Conservation (phyloP, 1,284 basidiomycete species). For the Sparassis latifolia region DNA sequence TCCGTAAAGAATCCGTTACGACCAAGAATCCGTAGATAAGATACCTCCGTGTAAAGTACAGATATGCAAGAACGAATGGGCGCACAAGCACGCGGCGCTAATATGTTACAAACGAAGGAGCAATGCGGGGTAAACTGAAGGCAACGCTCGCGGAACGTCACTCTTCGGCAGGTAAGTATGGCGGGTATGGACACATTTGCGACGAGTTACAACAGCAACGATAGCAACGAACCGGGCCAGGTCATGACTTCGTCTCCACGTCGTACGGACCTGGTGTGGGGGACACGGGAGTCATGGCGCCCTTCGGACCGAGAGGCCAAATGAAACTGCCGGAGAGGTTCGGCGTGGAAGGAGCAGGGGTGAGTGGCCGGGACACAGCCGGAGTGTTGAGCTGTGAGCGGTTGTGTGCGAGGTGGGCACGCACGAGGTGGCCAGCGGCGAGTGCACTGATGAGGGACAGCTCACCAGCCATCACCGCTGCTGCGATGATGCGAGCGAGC, state of each 20-base stretch:
- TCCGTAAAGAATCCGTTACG: too few relatives aligned
- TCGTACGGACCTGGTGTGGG: slow-evolving; percentile 2
- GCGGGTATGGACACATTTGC: too few relatives aligned
- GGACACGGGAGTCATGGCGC: slow-evolving; percentile 5
- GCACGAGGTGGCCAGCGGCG: slow-evolving; percentile 87
- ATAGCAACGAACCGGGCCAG: too few relatives aligned
- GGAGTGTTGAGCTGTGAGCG: slow-evolving; percentile 67
- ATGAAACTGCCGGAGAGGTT: slow-evolving; percentile 3
- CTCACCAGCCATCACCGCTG: slow-evolving; percentile 94
- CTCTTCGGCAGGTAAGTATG: too few relatives aligned
- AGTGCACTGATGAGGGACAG: slow-evolving; percentile 84
- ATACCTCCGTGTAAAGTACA: too few relatives aligned
- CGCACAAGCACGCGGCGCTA: too few relatives aligned
- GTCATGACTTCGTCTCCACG: slow-evolving; percentile 6
- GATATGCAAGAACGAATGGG: too few relatives aligned
- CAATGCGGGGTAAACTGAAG: too few relatives aligned
- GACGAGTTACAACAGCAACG: too few relatives aligned
- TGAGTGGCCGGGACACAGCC: slow-evolving; percentile 54
- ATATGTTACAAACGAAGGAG: too few relatives aligned
- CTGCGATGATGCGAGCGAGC: slow-evolving; percentile 82
- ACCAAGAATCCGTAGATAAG: too few relatives aligned
- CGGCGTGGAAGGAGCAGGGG: slow-evolving; percentile 35
- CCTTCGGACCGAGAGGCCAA: slow-evolving; percentile 4
- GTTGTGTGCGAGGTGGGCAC: slow-evolving; percentile 86
- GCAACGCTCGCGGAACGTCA: too few relatives aligned